Evolutionary conservation across 2,329 filamentous ascomycete species (phyloP).

Genomic region (Aspergillus awamori): DNA sequence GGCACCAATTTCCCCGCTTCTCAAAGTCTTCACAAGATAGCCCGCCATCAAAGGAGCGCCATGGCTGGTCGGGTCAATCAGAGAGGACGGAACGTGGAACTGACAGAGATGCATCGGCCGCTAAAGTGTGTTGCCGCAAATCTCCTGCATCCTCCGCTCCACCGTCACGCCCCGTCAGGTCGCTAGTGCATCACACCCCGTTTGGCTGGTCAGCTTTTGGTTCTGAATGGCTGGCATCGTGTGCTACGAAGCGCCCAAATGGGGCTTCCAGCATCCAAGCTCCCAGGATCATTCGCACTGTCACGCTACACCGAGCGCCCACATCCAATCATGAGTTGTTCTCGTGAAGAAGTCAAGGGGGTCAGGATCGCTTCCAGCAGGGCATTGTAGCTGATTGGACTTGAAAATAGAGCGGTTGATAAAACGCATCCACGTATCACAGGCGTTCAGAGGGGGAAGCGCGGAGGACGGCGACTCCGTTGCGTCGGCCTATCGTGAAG

Average conservation of each 20-base stretch:
- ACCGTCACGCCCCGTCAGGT: conserved; percentile 22
- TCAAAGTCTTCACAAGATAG: conserved; percentile 17
- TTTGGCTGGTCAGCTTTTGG: conserved; percentile 9
- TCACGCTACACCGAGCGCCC: not conserved
- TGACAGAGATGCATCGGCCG: conserved; percentile 18
- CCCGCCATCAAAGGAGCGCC: conserved; percentile 2
- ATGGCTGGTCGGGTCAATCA: conserved; percentile 15
- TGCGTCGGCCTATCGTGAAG: not conserved
- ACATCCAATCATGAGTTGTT: conserved; percentile 17
- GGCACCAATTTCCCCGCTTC: conserved; percentile 9
- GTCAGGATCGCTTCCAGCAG: not conserved
- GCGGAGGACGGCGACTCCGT: conserved; percentile 3
- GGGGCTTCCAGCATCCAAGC: conserved; percentile 11
- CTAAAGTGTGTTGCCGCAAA: conserved; percentile 26
- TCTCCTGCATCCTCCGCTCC: conserved; percentile 23
- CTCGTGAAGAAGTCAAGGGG: conserved; percentile 24
- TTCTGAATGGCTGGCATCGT: conserved; percentile 7
- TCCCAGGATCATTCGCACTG: not conserved
- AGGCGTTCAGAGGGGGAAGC: conserved; percentile 1
- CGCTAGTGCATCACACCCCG: conserved; percentile 13
- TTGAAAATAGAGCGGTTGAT: conserved; percentile 10
- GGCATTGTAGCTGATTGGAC: conserved; percentile 18
- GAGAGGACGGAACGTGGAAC: conserved; percentile 9
- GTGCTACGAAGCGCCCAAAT: conserved; percentile 17
- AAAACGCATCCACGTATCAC: conserved; percentile 17